Evolutionary conservation across 2,329 filamentous ascomycete species (phyloP).

Genomic region (Nigrospora osmanthi): DNA sequence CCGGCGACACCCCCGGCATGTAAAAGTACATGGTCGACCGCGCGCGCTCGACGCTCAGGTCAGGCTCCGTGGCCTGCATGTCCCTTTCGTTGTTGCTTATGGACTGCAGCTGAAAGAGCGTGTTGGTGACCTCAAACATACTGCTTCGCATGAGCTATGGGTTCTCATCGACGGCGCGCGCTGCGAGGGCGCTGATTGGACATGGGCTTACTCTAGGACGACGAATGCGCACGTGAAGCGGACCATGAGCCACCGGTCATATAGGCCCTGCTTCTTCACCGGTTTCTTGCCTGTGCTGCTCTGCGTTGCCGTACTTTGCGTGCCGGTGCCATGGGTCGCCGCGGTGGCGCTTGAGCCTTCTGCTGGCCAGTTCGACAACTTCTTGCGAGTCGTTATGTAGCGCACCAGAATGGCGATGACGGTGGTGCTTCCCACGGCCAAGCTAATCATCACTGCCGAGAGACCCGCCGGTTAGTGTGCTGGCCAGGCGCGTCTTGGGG

Average conservation of each 20-base stretch:
- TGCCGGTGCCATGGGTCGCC: background rate
- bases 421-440: constrained; percentile 12
- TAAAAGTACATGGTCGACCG: constrained; percentile 7
- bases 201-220: constrained; percentile 9
- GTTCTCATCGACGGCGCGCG: background rate
- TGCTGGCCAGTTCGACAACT: constrained; percentile 14
- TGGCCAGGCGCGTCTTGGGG: background rate
- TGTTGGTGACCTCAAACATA: constrained; percentile 17
- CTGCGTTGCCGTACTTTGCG: background rate
- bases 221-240: constrained; percentile 18
- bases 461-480: background rate
- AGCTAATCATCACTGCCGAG: constrained; percentile 8
- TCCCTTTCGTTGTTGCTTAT: constrained; percentile 10
- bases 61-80: constrained; percentile 1
- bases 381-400: constrained; percentile 13
- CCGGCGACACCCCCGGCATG: constrained; percentile 8
- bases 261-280: constrained; percentile 8
- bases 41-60: constrained; percentile 7
- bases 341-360: background rate
- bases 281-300: background rate
- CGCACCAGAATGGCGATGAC: constrained; percentile 14
- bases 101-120: constrained; percentile 15
- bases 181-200: background rate
- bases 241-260: constrained; percentile 19
- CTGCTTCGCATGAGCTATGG: constrained; percentile 1